These are phyloP conservation scores for Phytopythium helicoides DNA, from an alignment of 352 stramenopile genomes.

Conservation along the genomic window DNA sequence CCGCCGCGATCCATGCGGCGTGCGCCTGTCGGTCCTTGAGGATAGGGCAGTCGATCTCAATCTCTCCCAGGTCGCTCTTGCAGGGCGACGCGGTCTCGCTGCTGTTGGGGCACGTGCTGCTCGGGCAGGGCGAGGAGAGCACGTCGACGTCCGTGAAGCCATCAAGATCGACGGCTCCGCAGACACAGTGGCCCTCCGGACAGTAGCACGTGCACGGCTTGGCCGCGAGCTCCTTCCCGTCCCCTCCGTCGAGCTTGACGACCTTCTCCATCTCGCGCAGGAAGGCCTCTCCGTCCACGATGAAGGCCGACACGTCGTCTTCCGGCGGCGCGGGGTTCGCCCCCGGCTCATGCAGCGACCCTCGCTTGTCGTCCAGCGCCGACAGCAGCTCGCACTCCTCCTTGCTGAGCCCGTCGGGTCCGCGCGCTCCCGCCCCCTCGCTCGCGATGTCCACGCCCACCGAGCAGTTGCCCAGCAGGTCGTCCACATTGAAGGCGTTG, in stretches of 20 bases:
- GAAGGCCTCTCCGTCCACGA: conserved; percentile 61
- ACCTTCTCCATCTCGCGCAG: conserved; percentile 52
- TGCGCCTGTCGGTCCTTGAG: conserved; percentile 14
- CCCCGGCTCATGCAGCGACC: conserved; percentile 9
- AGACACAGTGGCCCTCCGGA: conserved; percentile 12
- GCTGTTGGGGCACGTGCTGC: conserved; percentile 30
- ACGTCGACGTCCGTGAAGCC: conserved; percentile 44
- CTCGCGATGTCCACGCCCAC: conserved; percentile 27
- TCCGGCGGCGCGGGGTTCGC: conserved; percentile 4
- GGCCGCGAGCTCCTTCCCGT: conserved; percentile 9
- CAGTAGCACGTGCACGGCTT: conserved; percentile 6
- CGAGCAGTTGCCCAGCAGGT: conserved; percentile 26
- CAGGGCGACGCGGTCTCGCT: conserved; percentile 21
- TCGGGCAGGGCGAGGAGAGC: conserved; percentile 50
- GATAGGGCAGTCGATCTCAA: conserved; percentile 22
- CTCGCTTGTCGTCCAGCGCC: conserved; percentile 17
- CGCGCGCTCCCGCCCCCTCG: background rate
- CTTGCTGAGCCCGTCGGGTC: background rate
- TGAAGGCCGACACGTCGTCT: conserved; percentile 40
- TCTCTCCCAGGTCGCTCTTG: conserved; percentile 31
- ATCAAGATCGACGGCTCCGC: conserved; percentile 34
- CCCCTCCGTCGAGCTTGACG: conserved; percentile 34
- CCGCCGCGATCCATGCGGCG: conserved; percentile 9
- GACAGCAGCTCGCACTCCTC: conserved; percentile 15
- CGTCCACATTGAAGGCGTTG: conserved; percentile 19